Base-by-base conservation (phyloP, 1,284 basidiomycete genomes). In the Fistulinella staudtii region DNA sequence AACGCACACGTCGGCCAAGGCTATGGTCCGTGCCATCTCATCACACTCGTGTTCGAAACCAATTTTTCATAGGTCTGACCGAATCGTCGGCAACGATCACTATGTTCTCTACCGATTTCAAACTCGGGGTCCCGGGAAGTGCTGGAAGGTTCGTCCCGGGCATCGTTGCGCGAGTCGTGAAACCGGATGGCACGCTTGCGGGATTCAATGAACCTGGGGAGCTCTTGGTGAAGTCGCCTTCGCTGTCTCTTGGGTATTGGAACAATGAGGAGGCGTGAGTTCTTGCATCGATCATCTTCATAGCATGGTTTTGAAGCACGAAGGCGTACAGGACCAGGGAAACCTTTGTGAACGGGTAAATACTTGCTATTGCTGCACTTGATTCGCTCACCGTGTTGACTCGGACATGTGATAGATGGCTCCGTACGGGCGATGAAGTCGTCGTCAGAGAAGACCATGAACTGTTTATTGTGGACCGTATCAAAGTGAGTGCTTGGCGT, bases 351-450 rank as follows among this genome's bases (percentile, higher is more conserved):
- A 64, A 78, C 43, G 76, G 78, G 74, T 76, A 45, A 50, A 45
- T 18, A 5, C 15, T 17, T 29, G 13, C 25, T 23, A n/a, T 50
- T 20, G 39, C n/a, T 17, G 43, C 8, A 4, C 4, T 24, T 4
- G 25, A 9, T 28, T 2, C 64, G 40, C 4, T 24, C 6, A 20
- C 10, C 9, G 8, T 60, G 56, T 41, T 73, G 13, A 63, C 38
- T 31, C 9, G 23, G 2, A 67, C 38, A 25, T 6, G 35, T n/a
- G 35, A 25, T 66, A 79, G 82, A 25, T 88, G 82, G 82, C 72
- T 88, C 6, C 73, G 71, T 35, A 86, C 84, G 0, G 85, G 85
- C 2, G 85, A 88, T 54, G 77, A 82, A 56, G 84, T 78, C 4
- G 64, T 70, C 47, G 72, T 86, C 42, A 68, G 73, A 36, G 61